Percentiles rank a stretch among this genome's conserved stretches.
phyloP scores from a whole-genome alignment of 208 protist genomes.

The Trypanosomatidae sp. region DNA sequence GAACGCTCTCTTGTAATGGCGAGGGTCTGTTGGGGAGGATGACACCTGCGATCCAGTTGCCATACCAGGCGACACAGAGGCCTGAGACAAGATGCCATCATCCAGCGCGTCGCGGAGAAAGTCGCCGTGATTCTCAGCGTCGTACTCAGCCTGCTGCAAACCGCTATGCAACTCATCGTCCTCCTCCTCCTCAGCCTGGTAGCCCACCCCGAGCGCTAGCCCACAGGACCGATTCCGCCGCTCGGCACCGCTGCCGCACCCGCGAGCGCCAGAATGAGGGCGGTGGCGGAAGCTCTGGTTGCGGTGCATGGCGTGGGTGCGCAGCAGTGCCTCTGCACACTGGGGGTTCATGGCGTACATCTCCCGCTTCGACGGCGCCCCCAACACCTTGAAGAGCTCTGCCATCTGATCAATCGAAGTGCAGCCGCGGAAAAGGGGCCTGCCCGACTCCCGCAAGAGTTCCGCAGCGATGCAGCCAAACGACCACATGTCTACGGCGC shows the following conservation, averaged over 20 bases:
- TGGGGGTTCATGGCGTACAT: conserved; percentile 98
- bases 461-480: conserved; percentile 96
- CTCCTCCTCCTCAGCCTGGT: background rate
- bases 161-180: background rate
- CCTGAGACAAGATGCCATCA: conserved; percentile 4
- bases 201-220: background rate
- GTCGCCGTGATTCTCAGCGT: background rate
- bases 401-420: conserved; percentile 97
- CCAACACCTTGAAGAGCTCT: conserved; percentile 96
- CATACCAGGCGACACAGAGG: background rate
- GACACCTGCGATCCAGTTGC: background rate
- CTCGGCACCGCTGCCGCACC: background rate
- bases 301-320: conserved; percentile 29
- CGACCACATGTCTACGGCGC: conserved; percentile 92
- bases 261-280: background rate
- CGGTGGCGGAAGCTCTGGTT: background rate
- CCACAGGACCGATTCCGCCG: background rate
- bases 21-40: background rate
- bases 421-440: conserved; percentile 91
- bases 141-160: background rate
- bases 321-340: conserved; percentile 77
- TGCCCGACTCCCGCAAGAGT: conserved; percentile 81
- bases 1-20: background rate
- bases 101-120: conserved; percentile 19
- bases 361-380: conserved; percentile 88